Base-by-base conservation (phyloP, 202 grass and related monocot genomes). In the Eragrostis tef region DNA sequence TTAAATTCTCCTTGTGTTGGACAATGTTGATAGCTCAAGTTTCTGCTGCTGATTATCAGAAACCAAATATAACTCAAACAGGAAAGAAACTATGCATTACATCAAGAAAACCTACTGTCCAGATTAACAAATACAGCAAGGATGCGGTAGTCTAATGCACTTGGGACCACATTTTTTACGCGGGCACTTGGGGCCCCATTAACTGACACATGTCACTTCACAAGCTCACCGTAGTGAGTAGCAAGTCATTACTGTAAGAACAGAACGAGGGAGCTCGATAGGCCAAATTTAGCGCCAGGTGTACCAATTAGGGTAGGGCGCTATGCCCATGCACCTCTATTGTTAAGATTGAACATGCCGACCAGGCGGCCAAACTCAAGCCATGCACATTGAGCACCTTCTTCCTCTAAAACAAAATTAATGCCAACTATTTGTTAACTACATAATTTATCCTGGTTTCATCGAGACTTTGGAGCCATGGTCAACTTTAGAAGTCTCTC, bases 111-210 rank as follows among this genome's bases (percentile, higher is more conserved):
- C 19, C 0, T 19, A 81, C 56, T 31, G 21, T 7, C 11, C 11
- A 70, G 41, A 70, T 75, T 70, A 83, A 78, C 58, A 88, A 78
- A 84, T 48, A 44, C 68, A 52, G 72, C 50, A 67, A 67, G 21
- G 0, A 41, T 74, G 20, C 29, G 11, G 12, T 7, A 54, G 49
- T 39, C 34, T 5, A 39, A 39, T 39, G 2, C 34, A 39, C 34
- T 39, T 39, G 34, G 34, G 34, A 39, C 34, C 2, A 39, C 34
- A 39, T 39, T 39, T 5, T 39, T 39, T 39, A 39, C 34, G 34
- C 34, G 34, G 34, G 5, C 34, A 39, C 34, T 39, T 44, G 72
- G 34, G 49, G 19, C n/a, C 15, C 6, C 42, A 59, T 9, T 42
- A 43, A 16, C 31, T 41, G 19, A 56, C 2, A 57, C 11, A 31